phyloP scores from a whole-genome alignment of 2,329 filamentous ascomycete genomes.

The Claviceps capensis region DNA sequence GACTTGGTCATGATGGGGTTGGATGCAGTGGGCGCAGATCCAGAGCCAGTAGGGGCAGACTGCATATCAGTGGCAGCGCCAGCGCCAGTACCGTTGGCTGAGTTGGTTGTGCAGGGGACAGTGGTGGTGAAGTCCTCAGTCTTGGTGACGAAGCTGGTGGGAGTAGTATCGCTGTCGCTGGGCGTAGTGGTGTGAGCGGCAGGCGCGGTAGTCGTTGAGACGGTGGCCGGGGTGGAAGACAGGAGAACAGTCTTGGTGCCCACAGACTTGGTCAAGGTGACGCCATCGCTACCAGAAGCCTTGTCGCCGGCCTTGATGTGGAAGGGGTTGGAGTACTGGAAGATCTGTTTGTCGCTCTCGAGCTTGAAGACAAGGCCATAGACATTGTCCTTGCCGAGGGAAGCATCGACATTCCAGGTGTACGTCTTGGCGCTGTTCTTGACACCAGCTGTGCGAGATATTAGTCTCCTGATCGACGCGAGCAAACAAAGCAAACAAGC shows the following conservation, averaged over 20 bases:
- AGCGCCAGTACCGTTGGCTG: conserved; percentile 9
- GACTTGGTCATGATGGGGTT: conserved; percentile 2
- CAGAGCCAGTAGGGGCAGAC: not conserved
- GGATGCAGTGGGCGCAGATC: not conserved
- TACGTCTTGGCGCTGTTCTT: conserved; percentile 30
- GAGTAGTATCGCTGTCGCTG: conserved; percentile 8
- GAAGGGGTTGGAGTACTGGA: conserved; percentile 54
- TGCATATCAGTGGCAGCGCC: not conserved
- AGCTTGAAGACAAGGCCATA: conserved; percentile 46
- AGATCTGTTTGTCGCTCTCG: conserved; percentile 31
- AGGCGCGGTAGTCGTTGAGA: conserved; percentile 9
- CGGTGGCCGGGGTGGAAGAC: conserved; percentile 8
- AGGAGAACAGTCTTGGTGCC: conserved; percentile 18
- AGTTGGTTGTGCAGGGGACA: conserved; percentile 8
- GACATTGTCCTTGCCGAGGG: conserved; percentile 29
- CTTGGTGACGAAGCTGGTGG: conserved; percentile 5
- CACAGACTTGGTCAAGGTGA: conserved; percentile 16
- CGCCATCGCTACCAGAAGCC: conserved; percentile 13
- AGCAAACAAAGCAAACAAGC: not conserved
- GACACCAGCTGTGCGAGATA: conserved; percentile 27
- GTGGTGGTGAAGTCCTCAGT: conserved; percentile 2
- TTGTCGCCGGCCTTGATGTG: conserved; percentile 25
- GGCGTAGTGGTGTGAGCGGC: conserved; percentile 8
- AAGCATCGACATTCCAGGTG: conserved; percentile 35
- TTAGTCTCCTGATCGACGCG: not conserved